Base-by-base conservation (phyloP, 345 rosid genomes). In the Aethionema arabicum region DNA sequence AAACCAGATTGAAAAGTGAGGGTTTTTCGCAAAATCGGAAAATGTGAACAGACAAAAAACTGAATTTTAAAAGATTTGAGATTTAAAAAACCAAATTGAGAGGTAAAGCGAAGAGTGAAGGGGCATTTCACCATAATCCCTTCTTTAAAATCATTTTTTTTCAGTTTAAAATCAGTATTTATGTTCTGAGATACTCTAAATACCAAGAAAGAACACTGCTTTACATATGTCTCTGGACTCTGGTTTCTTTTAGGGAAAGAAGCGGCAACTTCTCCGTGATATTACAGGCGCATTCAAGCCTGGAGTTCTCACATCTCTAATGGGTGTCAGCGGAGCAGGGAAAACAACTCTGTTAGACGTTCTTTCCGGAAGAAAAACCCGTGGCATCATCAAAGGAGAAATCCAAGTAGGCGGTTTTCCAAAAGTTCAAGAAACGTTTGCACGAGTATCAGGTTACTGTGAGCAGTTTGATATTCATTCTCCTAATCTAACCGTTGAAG, bases 261-360 rank as follows among this genome's bases (percentile, higher is more conserved):
- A 49, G 68, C 86, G 76, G 30, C 82, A 79, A 33, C 83, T 85
- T 14, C 88, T 85, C 16, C 48, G 32, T 7, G 80, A 75, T 29
- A 57, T 85, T 11, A 78, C 81, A 4, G 78, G 88, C 11, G 70
- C 86, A 55, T 76, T 85, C 39, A 73, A 82, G 70, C 92, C 88
- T 0, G 88, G 92, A 32, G 72, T 85, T 44, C 80, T 85, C 4
- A 81, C 86, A 30, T 83, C 91, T 13, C 44, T 85, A 50, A 85
- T 85, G 88, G 91, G 91, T 13, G 83, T 73, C 10, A 83, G 88
- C 55, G 91, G 88, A 39, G 86, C 91, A 2, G 86, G 91, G 3
- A 85, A 85, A 59, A 85, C 86, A 57, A 85, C 91, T 7, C 72
- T 85, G 11, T 67, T 85, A 72, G 91, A 85, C 74, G 88, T 85